Evolutionary conservation across 1,284 basidiomycete genomes (phyloP).

Genomic region (Ganoderma multipileum): DNA sequence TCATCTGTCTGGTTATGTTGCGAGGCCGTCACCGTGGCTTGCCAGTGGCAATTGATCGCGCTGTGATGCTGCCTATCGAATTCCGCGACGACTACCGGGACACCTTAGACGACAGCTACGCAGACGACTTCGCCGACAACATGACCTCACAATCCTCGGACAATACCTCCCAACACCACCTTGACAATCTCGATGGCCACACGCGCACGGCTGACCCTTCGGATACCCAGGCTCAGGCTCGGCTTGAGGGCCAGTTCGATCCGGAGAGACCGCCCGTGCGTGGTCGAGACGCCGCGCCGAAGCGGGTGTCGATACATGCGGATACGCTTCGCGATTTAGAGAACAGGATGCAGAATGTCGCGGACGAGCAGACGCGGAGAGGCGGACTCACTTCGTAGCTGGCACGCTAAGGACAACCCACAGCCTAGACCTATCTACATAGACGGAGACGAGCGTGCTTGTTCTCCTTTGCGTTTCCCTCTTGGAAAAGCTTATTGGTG

Average conservation of each 20-base stretch:
- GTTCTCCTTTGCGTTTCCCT: not conserved
- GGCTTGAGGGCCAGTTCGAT: not conserved
- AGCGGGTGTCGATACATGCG: constrained; percentile 1
- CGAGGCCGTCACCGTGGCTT: constrained; percentile 92
- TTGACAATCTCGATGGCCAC: not conserved
- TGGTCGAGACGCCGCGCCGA: constrained; percentile 1
- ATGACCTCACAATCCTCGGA: not conserved
- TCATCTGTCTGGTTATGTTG: constrained; percentile 89
- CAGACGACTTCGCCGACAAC: not conserved
- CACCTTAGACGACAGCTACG: constrained; percentile 32
- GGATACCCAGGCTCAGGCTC: not conserved
- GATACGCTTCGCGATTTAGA: constrained; percentile 11
- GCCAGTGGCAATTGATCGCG: constrained; percentile 89
- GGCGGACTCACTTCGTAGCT: constrained; percentile 12
- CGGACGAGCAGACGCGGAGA: constrained; percentile 12
- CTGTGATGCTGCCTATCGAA: constrained; percentile 77
- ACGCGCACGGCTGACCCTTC: not conserved
- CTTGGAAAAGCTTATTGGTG: not conserved
- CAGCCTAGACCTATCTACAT: not conserved
- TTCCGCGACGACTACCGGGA: constrained; percentile 40
- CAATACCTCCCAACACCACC: not conserved
- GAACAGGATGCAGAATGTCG: constrained; percentile 8
- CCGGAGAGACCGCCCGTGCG: constrained; percentile 8
- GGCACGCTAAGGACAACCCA: not conserved
- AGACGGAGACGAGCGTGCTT: not conserved